Conservation (phyloP, 129 eudicot species). For the Flaveria bidentis region DNA sequence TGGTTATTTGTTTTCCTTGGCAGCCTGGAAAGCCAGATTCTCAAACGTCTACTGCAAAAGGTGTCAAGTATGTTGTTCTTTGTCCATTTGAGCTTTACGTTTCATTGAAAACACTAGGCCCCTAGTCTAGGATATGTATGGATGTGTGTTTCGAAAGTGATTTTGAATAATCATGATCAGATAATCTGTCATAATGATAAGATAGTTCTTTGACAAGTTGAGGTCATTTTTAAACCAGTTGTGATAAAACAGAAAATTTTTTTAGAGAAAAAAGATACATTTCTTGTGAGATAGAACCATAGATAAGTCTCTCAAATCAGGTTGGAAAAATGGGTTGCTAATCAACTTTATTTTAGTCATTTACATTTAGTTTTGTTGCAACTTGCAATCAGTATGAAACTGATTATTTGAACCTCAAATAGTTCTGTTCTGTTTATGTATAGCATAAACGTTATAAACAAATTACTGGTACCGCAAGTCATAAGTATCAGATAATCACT, state of each 20-base stretch:
- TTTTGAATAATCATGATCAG: not conserved
- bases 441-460: not conserved
- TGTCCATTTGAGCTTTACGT: conserved; percentile 25
- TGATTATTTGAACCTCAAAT: conserved; percentile 1
- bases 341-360: not conserved
- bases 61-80: conserved; percentile 55
- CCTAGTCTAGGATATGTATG: conserved; percentile 8
- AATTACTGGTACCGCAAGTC: not conserved
- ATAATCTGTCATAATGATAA: not conserved
- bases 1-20: conserved; percentile 31
- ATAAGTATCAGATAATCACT: not conserved
- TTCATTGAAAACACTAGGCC: conserved; percentile 5
- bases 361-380: not conserved
- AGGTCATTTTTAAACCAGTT: not conserved
- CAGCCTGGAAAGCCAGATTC: conserved; percentile 49
- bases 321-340: not conserved
- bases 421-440: not conserved
- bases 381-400: not conserved
- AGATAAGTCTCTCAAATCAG: not conserved
- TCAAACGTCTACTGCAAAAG: conserved; percentile 42
- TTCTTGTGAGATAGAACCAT: not conserved
- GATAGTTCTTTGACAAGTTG: not conserved
- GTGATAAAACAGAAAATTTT: not conserved
- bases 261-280: not conserved
- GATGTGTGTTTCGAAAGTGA: conserved; percentile 1